Percentiles rank a stretch among this genome's conserved stretches.
phyloP scores from a whole-genome alignment of 2,329 filamentous ascomycete species.

The Colletotrichum cereale region DNA sequence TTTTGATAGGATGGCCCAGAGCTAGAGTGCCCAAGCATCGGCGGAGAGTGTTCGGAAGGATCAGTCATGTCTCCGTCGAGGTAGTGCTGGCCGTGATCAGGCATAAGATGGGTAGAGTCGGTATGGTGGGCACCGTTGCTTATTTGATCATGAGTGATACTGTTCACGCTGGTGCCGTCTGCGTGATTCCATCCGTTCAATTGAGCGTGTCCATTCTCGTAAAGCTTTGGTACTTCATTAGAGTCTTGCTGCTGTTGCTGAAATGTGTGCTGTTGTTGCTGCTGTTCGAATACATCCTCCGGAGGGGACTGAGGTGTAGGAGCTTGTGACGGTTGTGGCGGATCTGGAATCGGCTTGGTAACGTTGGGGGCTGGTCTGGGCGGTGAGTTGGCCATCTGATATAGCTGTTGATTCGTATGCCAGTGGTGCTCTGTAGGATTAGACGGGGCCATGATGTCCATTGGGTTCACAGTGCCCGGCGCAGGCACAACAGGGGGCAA shows the following conservation, averaged over 20 bases:
- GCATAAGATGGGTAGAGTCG: slow-evolving; percentile 33
- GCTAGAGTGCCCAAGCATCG: slow-evolving; percentile 53
- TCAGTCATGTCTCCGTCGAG: slow-evolving; percentile 44
- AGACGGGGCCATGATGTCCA: slow-evolving; percentile 64
- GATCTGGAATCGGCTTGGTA: slow-evolving; percentile 38
- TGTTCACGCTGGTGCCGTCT: background rate
- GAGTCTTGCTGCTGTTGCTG: slow-evolving; percentile 15
- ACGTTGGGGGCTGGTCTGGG: slow-evolving; percentile 43
- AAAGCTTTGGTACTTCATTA: slow-evolving; percentile 2
- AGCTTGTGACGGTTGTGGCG: slow-evolving; percentile 46
- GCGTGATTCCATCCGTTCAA: background rate
- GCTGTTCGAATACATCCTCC: slow-evolving; percentile 22
- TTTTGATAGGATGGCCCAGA: slow-evolving; percentile 57
- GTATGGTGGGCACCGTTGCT: slow-evolving; percentile 4
- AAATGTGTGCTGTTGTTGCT: slow-evolving; percentile 23
- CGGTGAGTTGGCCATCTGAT: slow-evolving; percentile 46
- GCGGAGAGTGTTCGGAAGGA: slow-evolving; percentile 58
- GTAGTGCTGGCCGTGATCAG: slow-evolving; percentile 35
- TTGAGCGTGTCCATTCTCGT: slow-evolving; percentile 9
- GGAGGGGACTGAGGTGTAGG: slow-evolving; percentile 42
- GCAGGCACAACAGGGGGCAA: slow-evolving; percentile 51
- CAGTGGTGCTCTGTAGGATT: slow-evolving; percentile 51
- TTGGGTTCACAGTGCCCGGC: slow-evolving; percentile 65
- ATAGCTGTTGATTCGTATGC: slow-evolving; percentile 51
- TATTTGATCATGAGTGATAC: slow-evolving; percentile 19